A percentile compares a stretch with the other conserved stretches of the same genome.
Evolutionary conservation across 176 grass and related monocot genomes (phyloP).

Genomic region (Calamus simplicifolius): DNA sequence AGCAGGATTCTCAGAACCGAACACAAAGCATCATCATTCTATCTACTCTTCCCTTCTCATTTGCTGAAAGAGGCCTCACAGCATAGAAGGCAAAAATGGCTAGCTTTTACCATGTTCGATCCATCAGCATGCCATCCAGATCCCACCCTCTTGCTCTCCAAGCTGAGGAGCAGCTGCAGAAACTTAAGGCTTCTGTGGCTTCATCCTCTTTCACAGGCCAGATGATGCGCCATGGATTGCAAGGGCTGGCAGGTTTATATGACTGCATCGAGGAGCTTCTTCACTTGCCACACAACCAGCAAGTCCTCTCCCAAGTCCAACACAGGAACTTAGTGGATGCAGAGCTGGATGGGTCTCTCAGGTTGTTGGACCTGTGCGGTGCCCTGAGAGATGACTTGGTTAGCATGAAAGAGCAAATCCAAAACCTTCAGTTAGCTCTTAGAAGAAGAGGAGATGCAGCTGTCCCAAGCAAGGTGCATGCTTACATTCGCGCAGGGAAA

Average conservation of each 20-base stretch:
- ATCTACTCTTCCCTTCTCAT: too few relatives aligned
- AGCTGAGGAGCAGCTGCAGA: conserved; percentile 25
- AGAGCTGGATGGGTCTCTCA: conserved; percentile 32
- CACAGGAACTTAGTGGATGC: conserved; percentile 38
- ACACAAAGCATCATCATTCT: too few relatives aligned
- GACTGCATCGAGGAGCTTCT: conserved; percentile 17
- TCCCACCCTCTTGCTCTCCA: conserved; percentile 16
- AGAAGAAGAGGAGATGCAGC: conserved; percentile 24
- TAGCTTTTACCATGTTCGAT: conserved; percentile 19
- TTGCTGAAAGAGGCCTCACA: too few relatives aligned
- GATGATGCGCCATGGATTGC: conserved; percentile 19
- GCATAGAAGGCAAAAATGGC: too few relatives aligned
- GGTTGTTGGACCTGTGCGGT: conserved; percentile 36
- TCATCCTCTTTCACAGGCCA: conserved; percentile 13
- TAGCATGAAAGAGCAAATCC: conserved; percentile 26
- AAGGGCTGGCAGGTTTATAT: conserved; percentile 25
- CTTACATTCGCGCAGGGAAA: conserved; percentile 15
- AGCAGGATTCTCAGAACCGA: too few relatives aligned
- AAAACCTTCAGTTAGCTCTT: conserved; percentile 12
- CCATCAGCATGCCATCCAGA: conserved; percentile 35
- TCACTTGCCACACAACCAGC: conserved; percentile 32
- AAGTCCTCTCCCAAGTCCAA: conserved; percentile 10
- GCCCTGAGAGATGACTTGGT: conserved; percentile 26
- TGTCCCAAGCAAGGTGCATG: conserved; percentile 19
- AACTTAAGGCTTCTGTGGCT: conserved; percentile 11